These are phyloP conservation scores for Psophocarpus tetragonolobus DNA, from an alignment of 306 rosid species.

Conservation along the genomic window DNA sequence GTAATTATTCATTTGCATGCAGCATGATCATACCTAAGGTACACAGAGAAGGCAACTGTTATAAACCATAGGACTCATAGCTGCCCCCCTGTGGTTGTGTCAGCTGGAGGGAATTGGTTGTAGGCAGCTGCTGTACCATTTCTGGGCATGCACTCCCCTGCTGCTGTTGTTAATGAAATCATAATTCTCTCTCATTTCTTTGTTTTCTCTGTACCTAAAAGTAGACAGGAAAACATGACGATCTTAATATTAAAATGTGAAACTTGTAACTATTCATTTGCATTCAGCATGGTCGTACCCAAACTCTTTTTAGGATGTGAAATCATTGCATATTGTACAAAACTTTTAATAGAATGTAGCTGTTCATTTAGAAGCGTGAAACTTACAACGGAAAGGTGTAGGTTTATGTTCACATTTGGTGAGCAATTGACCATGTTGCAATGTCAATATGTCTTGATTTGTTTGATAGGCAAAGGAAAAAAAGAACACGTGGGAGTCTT, in stretches of 20 bases:
- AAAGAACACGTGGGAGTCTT: not conserved
- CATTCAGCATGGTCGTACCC: conserved; percentile 58
- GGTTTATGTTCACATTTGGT: conserved; percentile 11
- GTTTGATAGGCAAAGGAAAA: not conserved
- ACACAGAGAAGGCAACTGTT: conserved; percentile 80
- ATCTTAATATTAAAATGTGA: conserved; percentile 43
- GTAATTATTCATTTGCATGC: conserved; percentile 88
- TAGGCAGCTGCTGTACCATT: conserved; percentile 79
- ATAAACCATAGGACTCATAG: conserved; percentile 77
- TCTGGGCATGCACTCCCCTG: conserved; percentile 79
- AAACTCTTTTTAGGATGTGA: conserved; percentile 52
- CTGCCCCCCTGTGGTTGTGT: conserved; percentile 77
- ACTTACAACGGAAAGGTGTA: not conserved
- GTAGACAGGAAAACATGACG: conserved; percentile 49
- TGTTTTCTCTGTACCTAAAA: conserved; percentile 74
- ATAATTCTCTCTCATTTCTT: conserved; percentile 67
- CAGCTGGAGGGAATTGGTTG: conserved; percentile 75
- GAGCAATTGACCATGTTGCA: conserved; percentile 23
- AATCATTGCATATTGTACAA: conserved; percentile 68
- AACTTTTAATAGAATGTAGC: conserved; percentile 42
- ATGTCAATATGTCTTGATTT: not conserved
- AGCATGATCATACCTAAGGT: conserved; percentile 48
- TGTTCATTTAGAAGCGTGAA: conserved; percentile 36
- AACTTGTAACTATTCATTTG: conserved; percentile 78
- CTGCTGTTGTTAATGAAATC: conserved; percentile 77